These are phyloP conservation scores for Vitis labrusca DNA, from an alignment of 164 flowering plant species.

Conservation along the genomic window DNA sequence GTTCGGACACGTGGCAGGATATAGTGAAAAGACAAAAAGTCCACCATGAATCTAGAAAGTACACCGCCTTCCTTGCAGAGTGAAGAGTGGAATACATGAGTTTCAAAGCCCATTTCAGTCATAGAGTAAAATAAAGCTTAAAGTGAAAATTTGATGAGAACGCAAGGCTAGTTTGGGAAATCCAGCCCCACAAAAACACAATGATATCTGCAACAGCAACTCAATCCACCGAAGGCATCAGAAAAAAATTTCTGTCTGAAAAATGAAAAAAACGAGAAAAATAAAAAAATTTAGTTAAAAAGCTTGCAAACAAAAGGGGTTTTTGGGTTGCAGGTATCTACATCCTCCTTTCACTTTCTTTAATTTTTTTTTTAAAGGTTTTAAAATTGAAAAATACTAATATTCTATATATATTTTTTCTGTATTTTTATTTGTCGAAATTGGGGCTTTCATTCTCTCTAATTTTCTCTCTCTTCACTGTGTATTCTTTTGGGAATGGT, in stretches of 20 bases:
- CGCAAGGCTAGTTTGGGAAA: slow-evolving; percentile 11
- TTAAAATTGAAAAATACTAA: neutral
- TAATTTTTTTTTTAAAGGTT: neutral
- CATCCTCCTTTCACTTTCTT: slow-evolving; percentile 10
- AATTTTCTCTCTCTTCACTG: neutral
- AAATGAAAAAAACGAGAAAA: slow-evolving; percentile 9
- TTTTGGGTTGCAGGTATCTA: slow-evolving; percentile 24
- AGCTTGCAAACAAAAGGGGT: slow-evolving; percentile 6
- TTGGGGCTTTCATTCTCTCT: slow-evolving; percentile 8
- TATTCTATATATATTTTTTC: neutral
- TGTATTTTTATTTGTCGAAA: slow-evolving; percentile 10
- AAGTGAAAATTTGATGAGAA: slow-evolving; percentile 9
- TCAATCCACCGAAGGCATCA: slow-evolving; percentile 19
- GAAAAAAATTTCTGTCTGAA: neutral
- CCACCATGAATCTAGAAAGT: too few relatives aligned
- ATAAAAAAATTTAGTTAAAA: neutral
- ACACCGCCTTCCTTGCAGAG: too few relatives aligned
- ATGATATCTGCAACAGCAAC: slow-evolving; percentile 30
- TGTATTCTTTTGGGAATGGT: neutral
- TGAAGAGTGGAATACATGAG: too few relatives aligned
- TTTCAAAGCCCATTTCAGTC: slow-evolving; percentile 1
- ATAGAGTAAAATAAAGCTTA: neutral
- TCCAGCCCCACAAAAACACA: slow-evolving; percentile 4
- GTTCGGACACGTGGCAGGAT: neutral
- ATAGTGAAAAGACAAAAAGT: too few relatives aligned